A percentile compares a stretch with the other conserved stretches of the same genome.
phyloP scores from a whole-genome alignment of 805 yeast genomes.

The Vanderwaltozyma tropicalis region DNA sequence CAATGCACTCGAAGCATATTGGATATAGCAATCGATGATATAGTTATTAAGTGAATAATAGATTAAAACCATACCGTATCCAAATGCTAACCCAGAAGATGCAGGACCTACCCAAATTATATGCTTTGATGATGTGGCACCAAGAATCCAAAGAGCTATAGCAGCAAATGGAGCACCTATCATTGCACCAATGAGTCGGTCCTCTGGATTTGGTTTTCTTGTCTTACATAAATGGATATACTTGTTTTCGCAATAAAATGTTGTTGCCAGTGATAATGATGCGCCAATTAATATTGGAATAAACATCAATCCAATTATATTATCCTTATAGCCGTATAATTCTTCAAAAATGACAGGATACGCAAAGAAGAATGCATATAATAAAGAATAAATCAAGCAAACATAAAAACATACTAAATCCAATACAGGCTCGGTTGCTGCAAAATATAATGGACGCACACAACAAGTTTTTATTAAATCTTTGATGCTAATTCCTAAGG shows the following conservation, averaged over 20 bases:
- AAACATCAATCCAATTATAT: constrained; percentile 73
- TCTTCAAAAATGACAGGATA: constrained; percentile 80
- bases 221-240: constrained; percentile 43
- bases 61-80: constrained; percentile 66
- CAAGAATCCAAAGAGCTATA: constrained; percentile 65
- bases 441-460: constrained; percentile 68
- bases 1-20: constrained; percentile 68
- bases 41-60: constrained; percentile 72
- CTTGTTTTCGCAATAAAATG: constrained; percentile 57
- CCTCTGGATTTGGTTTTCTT: constrained; percentile 66
- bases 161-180: constrained; percentile 76
- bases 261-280: constrained; percentile 52
- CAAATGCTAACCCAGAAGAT: constrained; percentile 71
- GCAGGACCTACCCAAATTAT: constrained; percentile 74
- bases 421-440: constrained; percentile 72
- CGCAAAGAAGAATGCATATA: constrained; percentile 91
- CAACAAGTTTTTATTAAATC: constrained; percentile 68
- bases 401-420: constrained; percentile 77
- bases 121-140: constrained; percentile 64
- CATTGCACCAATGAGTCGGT: constrained; percentile 70
- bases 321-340: constrained; percentile 68
- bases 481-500: constrained; percentile 53
- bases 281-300: constrained; percentile 90
- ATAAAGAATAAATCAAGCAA: constrained; percentile 78
- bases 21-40: constrained; percentile 81